Conservation (phyloP, 2,329 filamentous ascomycete genomes). For the Camptophora hylomeconis region DNA sequence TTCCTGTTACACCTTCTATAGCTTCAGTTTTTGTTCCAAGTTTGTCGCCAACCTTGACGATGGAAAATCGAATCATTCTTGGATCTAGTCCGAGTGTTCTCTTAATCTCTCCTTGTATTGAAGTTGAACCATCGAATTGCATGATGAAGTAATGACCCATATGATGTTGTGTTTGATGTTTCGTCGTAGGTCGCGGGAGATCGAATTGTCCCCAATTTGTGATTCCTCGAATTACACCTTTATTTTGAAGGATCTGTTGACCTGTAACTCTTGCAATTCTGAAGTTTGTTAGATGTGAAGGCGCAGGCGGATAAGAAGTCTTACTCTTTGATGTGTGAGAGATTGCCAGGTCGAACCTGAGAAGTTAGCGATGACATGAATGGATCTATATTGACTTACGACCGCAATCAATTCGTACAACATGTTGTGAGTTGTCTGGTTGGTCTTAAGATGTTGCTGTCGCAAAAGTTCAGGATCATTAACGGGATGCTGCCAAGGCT, state of each 20-base stretch:
- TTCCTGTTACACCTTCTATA: constrained; percentile 44
- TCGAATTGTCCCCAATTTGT: constrained; percentile 92
- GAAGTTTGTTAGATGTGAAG: constrained; percentile 8
- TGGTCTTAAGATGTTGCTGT: constrained; percentile 19
- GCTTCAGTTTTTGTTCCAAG: constrained; percentile 37
- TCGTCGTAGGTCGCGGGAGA: constrained; percentile 65
- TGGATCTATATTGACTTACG: constrained; percentile 51
- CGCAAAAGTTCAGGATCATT: too few species aligned
- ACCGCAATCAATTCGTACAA: constrained; percentile 96
- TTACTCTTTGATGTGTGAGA: constrained; percentile 91
- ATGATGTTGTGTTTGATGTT: constrained; percentile 71
- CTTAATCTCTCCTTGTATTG: constrained; percentile 61
- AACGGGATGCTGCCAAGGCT: too few species aligned
- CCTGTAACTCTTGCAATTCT: constrained; percentile 84
- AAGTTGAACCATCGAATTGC: constrained; percentile 74
- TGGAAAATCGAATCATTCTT: constrained; percentile 72
- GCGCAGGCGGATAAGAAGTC: constrained; percentile 21
- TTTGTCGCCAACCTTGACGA: constrained; percentile 70
- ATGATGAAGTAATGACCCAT: constrained; percentile 95
- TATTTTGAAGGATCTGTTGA: constrained; percentile 64
- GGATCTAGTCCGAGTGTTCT: constrained; percentile 73
- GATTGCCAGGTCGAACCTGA: constrained; percentile 81
- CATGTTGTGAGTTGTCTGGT: constrained; percentile 43
- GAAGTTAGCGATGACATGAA: constrained; percentile 11
- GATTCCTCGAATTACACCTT: constrained; percentile 82